These are phyloP conservation scores for Porphyridium purpureum DNA, from an alignment of 23 red algal genomes.

Conservation along the genomic window DNA sequence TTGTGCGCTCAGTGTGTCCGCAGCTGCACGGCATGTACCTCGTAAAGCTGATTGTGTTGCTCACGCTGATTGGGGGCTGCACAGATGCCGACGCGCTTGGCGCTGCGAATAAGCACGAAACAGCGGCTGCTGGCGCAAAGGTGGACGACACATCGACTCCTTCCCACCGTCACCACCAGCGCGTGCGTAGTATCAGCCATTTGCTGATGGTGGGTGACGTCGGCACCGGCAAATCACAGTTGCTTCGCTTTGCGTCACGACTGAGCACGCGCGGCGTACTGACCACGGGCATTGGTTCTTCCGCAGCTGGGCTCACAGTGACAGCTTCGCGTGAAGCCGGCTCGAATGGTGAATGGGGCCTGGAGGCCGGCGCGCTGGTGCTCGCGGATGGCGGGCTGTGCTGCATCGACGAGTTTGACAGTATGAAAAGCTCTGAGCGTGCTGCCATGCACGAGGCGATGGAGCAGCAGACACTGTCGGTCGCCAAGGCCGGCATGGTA, in stretches of 20 bases:
- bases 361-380: conserved; percentile 88
- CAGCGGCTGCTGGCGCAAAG: too few relatives aligned
- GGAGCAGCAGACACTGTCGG: conserved; percentile 98
- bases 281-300: conserved; percentile 92
- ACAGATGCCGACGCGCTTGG: conserved; percentile 48
- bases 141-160: too few relatives aligned
- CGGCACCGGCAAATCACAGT: conserved; percentile 84
- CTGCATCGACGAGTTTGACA: conserved; percentile 98
- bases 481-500: conserved; percentile 96
- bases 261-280: conserved; percentile 67
- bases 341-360: conserved; percentile 88
- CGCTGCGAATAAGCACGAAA: conserved; percentile 51
- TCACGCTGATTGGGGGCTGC: conserved; percentile 80
- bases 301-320: conserved; percentile 75
- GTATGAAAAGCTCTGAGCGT: conserved; percentile 68
- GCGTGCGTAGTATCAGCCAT: conserved; percentile 14
- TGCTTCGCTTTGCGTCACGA: conserved; percentile 67
- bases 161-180: too few relatives aligned
- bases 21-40: conserved; percentile 95
- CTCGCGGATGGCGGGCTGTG: conserved; percentile 95
- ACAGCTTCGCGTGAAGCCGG: conserved; percentile 83
- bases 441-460: conserved; percentile 98
- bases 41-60: conserved; percentile 66
- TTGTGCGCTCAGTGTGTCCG: not conserved
- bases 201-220: conserved; percentile 88